Evolutionary conservation across 306 rosid genomes (phyloP), one percentile per base, ranked within the genome.

Genomic region (Nissolia schottii): DNA sequence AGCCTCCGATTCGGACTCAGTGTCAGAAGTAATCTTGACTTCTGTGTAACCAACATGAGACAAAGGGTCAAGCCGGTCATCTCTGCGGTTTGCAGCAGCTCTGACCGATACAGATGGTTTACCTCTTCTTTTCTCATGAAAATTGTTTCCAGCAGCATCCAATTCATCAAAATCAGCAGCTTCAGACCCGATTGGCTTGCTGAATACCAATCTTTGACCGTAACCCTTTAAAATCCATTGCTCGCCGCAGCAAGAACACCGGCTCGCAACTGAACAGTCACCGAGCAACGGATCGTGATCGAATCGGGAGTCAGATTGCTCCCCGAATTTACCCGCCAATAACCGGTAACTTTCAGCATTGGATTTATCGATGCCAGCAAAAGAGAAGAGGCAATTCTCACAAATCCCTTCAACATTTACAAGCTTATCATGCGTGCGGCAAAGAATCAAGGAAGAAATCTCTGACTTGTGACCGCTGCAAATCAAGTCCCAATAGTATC

Each of bases 331-430:
- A 55, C 91, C 88, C 58, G 86, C 85, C 83, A 87, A 81, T 63
- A 93, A 77, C 20, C 82, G 68, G 71, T 78, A 86, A 32, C 85
- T 83, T 71, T 86, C 92, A 3, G 88, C 79, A 48, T 85, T 86
- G 25, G 90, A 85, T 64, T 83, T 89, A 59, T 83, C 70, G 16
- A 71, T 63, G 3, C 83, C 82, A 13, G 95, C 90, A 63, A 84
- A 83, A 53, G 98, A 94, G 53, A 83, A 91, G 64, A 91, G 79
- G 64, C 96, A 89, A 75, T 70, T 77, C 79, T 89, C 89, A 65
- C 98, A 94, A 76, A 89, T 79, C 68, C 90, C 89, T 54, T 87
- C 84, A 80, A 85, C 90, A 74, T 89, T 85, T 14, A 82, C 97
- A 70, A 94, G 97, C 79, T 83, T 91, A 69, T 87, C 78, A 64